These are phyloP conservation scores for Venturia oleaginea DNA, from an alignment of 2,329 filamentous ascomycete genomes.

Conservation along the genomic window DNA sequence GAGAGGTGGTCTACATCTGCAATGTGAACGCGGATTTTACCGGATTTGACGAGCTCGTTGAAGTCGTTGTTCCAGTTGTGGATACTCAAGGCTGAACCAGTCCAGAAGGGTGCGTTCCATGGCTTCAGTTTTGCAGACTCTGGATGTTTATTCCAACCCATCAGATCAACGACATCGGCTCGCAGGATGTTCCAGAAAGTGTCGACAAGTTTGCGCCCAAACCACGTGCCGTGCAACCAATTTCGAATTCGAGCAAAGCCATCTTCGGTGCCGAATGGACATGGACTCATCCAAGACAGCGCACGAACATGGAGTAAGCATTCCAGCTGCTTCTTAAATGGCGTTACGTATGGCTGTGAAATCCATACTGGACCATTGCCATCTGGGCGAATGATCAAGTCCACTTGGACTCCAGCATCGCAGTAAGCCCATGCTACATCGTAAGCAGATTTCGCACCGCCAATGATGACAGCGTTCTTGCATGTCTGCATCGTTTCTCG, in stretches of 20 bases:
- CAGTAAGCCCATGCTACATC: constrained; percentile 54
- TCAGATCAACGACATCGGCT: constrained; percentile 42
- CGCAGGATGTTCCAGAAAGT: constrained; percentile 49
- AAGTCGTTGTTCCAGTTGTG: constrained; percentile 50
- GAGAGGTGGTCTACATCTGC: constrained; percentile 45
- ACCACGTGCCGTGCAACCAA: constrained; percentile 48
- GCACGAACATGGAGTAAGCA: constrained; percentile 58
- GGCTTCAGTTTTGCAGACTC: constrained; percentile 35
- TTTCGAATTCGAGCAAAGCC: constrained; percentile 46
- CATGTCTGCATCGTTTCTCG: constrained; percentile 27
- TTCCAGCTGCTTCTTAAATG: constrained; percentile 59
- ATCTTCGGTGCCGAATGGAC: constrained; percentile 58
- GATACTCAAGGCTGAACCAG: constrained; percentile 48
- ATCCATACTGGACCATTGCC: constrained; percentile 54
- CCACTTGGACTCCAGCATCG: constrained; percentile 40
- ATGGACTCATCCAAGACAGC: constrained; percentile 66
- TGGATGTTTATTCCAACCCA: constrained; percentile 35
- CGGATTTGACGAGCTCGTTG: constrained; percentile 46
- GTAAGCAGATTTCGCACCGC: constrained; percentile 54
- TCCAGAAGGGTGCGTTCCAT: constrained; percentile 40
- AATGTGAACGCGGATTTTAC: constrained; percentile 46
- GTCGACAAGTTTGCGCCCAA: constrained; percentile 48
- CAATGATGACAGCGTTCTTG: constrained; percentile 45
- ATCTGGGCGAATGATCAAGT: constrained; percentile 49
- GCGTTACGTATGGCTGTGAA: constrained; percentile 53